These are phyloP conservation scores for Globisporangium perplexum DNA, from an alignment of 352 stramenopile species.

Conservation along the genomic window DNA sequence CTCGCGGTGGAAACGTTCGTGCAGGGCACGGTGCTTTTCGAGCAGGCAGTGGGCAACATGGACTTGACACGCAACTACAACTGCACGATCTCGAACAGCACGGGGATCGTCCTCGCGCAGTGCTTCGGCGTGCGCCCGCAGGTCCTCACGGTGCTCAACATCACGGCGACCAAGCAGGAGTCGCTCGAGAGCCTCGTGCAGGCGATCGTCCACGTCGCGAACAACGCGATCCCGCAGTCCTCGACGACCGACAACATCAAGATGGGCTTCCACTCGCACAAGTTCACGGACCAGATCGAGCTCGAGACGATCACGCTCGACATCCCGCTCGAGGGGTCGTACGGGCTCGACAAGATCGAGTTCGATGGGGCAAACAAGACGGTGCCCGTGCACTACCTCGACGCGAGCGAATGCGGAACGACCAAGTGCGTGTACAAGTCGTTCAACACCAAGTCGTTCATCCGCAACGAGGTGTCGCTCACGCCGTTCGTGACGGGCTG, in stretches of 20 bases:
- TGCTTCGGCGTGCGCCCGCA: not conserved
- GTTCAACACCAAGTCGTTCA: constrained; percentile 7
- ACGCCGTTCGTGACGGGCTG: constrained; percentile 9
- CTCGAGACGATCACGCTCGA: constrained; percentile 15
- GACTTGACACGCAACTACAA: constrained; percentile 5
- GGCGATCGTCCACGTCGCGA: constrained; percentile 4
- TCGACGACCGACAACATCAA: constrained; percentile 2
- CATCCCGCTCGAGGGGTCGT: constrained; percentile 11
- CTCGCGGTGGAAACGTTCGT: constrained; percentile 13
- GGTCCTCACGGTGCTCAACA: not conserved
- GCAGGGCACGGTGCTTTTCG: constrained; percentile 13
- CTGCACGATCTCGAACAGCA: constrained; percentile 1
- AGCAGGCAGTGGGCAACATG: constrained; percentile 12
- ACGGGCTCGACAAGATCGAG: constrained; percentile 5
- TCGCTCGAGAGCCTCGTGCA: constrained; percentile 12
- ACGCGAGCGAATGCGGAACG: constrained; percentile 8
- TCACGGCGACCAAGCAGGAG: constrained; percentile 4
- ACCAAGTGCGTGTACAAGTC: constrained; percentile 13
- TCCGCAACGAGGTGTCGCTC: constrained; percentile 10
- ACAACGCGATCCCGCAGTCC: constrained; percentile 1
- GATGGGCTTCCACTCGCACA: constrained; percentile 11
- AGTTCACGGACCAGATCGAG: constrained; percentile 10
- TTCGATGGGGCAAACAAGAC: constrained; percentile 4
- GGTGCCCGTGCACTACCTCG: constrained; percentile 4
- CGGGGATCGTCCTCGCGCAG: too few relatives aligned